Conservation (phyloP, 805 yeast genomes). For the Sugiyamaella floridensis region DNA sequence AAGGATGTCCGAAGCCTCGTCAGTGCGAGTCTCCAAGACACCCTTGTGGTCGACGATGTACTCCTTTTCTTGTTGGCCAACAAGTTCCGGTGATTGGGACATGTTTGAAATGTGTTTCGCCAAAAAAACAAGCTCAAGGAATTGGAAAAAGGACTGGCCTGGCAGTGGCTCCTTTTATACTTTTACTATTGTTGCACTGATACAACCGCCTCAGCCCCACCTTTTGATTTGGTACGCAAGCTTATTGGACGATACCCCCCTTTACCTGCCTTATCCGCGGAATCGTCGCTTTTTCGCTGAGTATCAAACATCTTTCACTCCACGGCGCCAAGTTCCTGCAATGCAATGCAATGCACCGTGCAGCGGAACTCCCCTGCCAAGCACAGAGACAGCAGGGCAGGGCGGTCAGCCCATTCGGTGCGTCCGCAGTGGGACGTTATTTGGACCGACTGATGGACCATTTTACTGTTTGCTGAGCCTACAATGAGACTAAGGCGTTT, state of each 20-base stretch:
- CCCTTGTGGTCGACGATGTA: not conserved
- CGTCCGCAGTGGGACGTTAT: too few relatives aligned
- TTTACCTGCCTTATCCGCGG: not conserved
- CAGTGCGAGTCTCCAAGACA: not conserved
- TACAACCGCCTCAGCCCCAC: not conserved
- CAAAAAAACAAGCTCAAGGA: not conserved
- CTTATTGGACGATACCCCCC: not conserved
- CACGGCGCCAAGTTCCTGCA: not conserved
- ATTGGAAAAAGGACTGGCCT: too few relatives aligned
- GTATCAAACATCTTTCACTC: not conserved
- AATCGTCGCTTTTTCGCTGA: not conserved
- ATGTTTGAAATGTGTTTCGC: not conserved
- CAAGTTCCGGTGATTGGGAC: not conserved
- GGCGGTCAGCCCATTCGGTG: too few relatives aligned
- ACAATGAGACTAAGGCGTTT: too few relatives aligned
- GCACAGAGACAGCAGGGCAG: too few relatives aligned
- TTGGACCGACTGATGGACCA: too few relatives aligned
- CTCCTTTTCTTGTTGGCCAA: not conserved
- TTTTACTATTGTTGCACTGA: not conserved
- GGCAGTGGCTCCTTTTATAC: not conserved
- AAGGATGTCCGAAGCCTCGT: not conserved
- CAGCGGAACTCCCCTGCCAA: not conserved
- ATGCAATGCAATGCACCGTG: not conserved
- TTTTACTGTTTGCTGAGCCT: too few relatives aligned
- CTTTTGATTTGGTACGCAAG: not conserved